phyloP scores from a whole-genome alignment of 345 rosid species.

The Populus tremula region DNA sequence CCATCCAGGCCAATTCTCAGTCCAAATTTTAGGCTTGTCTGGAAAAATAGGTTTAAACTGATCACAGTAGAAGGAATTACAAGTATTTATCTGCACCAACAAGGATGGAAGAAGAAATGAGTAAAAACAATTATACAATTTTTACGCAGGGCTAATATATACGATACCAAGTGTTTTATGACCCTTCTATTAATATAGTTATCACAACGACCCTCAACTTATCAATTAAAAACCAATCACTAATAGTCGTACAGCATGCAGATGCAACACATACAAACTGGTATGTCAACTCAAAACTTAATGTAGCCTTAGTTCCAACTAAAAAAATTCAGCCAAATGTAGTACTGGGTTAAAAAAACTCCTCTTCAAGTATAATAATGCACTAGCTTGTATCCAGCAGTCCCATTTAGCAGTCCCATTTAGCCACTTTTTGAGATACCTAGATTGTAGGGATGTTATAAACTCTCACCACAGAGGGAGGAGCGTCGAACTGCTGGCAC shows the following conservation, averaged over 20 bases:
- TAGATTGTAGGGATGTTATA: not conserved
- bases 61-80: slow-evolving; percentile 87
- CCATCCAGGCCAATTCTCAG: slow-evolving; percentile 99
- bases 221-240: too few relatives aligned
- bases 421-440: not conserved
- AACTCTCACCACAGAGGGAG: slow-evolving; percentile 60
- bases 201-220: not conserved
- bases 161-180: not conserved
- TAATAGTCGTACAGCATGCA: not conserved
- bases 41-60: slow-evolving; percentile 70
- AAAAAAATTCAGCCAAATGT: not conserved
- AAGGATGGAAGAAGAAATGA: slow-evolving; percentile 2
- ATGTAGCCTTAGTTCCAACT: not conserved
- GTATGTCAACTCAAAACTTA: not conserved
- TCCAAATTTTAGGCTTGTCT: slow-evolving; percentile 93
- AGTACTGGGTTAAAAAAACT: not conserved
- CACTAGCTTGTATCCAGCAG: not conserved
- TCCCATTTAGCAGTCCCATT: not conserved
- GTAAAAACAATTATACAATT: not conserved
- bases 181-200: not conserved
- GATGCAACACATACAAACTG: not conserved
- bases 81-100: slow-evolving; percentile 62
- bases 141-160: not conserved
- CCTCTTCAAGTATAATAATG: not conserved
- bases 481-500: slow-evolving; percentile 87